Evolutionary conservation across 352 stramenopile species (phyloP).

Genomic region (Phytophthora sojae): DNA sequence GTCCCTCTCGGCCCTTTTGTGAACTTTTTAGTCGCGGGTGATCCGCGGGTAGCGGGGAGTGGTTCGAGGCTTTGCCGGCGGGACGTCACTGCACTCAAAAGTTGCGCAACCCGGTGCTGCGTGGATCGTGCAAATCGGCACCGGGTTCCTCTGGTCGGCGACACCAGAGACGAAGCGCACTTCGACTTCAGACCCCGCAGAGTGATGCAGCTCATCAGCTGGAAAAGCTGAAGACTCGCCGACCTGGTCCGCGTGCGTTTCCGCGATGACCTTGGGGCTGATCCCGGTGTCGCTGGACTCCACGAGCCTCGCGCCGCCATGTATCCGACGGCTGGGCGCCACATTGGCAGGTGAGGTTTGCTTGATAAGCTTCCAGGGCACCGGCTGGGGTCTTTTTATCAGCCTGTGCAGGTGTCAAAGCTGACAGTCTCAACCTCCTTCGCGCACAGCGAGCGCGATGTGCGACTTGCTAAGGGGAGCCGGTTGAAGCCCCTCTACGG

Average conservation of each 20-base stretch:
- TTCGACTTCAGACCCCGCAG: slow-evolving; percentile 1
- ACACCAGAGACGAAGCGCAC: slow-evolving; percentile 12
- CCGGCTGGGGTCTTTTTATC: not conserved
- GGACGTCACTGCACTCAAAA: not conserved
- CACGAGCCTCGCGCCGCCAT: not conserved
- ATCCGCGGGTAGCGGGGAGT: slow-evolving; percentile 19
- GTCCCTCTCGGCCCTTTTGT: slow-evolving; percentile 5
- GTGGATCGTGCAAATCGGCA: slow-evolving; percentile 15
- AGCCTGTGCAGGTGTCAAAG: slow-evolving; percentile 14
- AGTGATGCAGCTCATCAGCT: slow-evolving; percentile 4
- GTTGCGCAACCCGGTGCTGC: not conserved
- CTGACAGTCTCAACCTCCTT: not conserved
- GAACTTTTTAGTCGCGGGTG: slow-evolving; percentile 18
- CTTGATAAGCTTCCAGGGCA: not conserved
- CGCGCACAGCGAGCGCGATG: not conserved
- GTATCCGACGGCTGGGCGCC: not conserved
- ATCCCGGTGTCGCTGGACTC: not conserved
- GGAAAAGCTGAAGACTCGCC: slow-evolving; percentile 1
- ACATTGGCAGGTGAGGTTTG: not conserved
- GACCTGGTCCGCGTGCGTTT: slow-evolving; percentile 18
- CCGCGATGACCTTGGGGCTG: not conserved
- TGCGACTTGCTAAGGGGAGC: not conserved
- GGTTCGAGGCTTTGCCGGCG: slow-evolving; percentile 16
- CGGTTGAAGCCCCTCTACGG: slow-evolving; percentile 7
- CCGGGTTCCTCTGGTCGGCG: slow-evolving; percentile 17